Percentiles rank a stretch among this genome's conserved stretches.
Conservation (phyloP, 345 rosid species). For the Barbarea vulgaris region DNA sequence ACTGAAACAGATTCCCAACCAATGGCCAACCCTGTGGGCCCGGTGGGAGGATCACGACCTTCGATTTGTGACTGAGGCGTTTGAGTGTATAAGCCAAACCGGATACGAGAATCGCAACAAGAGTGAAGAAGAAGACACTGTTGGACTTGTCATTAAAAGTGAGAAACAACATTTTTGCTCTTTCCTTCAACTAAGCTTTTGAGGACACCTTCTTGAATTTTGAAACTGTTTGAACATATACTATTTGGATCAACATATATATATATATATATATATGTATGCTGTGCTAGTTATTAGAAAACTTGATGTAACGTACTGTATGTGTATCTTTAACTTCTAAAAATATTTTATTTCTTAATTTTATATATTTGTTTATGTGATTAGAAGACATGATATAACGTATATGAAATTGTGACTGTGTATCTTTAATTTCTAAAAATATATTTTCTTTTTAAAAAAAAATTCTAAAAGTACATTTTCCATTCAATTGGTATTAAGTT, state of each 20-base stretch:
- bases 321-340: background rate
- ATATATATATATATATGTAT: no score
- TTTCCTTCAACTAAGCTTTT: background rate
- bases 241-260: background rate
- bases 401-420: background rate
- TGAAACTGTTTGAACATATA: background rate
- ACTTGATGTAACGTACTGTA: background rate
- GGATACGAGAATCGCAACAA: slow-evolving; percentile 44
- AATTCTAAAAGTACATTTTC: background rate
- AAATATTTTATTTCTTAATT: background rate
- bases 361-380: background rate
- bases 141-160: background rate
- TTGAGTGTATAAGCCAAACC: slow-evolving; percentile 40
- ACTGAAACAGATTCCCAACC: slow-evolving; percentile 87
- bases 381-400: background rate
- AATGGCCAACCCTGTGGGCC: slow-evolving; percentile 89
- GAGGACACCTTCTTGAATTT: background rate
- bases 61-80: background rate
- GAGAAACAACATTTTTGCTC: background rate
- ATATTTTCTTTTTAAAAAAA: background rate
- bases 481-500: background rate
- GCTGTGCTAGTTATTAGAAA: background rate
- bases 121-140: background rate
- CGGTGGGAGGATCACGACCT: slow-evolving; percentile 67
- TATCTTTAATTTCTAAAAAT: background rate